phyloP scores from a whole-genome alignment of 2,329 filamentous ascomycete genomes.

The Huntiella bhutanensis region DNA sequence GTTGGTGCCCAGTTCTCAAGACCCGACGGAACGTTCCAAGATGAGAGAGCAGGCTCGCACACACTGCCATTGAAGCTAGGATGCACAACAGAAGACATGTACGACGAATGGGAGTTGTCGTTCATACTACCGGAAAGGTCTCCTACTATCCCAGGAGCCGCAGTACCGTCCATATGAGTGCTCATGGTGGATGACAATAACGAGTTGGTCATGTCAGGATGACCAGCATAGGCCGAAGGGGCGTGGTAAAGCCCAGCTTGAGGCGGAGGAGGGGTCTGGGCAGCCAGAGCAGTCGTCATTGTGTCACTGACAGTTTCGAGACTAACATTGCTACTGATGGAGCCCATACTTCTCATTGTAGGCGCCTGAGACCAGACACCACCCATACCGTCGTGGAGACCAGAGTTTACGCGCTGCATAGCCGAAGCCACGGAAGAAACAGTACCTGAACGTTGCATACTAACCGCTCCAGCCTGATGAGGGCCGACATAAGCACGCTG shows the following conservation, averaged over 20 bases:
- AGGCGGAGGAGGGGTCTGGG: constrained; percentile 6
- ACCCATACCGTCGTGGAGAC: constrained; percentile 2
- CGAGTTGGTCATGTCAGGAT: not conserved
- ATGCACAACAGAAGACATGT: constrained; percentile 3
- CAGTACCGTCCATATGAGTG: constrained; percentile 1
- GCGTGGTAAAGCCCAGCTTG: constrained; percentile 1
- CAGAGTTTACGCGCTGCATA: not conserved
- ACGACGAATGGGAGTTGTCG: not conserved
- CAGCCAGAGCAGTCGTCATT: constrained; percentile 1
- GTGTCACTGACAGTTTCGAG: constrained; percentile 9
- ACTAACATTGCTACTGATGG: constrained; percentile 9
- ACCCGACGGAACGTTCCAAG: constrained; percentile 6
- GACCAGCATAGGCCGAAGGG: not conserved
- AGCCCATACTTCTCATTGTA: constrained; percentile 10
- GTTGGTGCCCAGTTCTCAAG: constrained; percentile 6
- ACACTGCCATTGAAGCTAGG: constrained; percentile 6
- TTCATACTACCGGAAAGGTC: not conserved
- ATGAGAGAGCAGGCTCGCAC: constrained; percentile 1
- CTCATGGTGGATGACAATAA: constrained; percentile 3
- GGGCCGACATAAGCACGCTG: constrained; percentile 20
- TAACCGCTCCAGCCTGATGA: not conserved
- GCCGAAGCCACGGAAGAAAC: constrained; percentile 32
- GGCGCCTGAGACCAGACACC: constrained; percentile 3
- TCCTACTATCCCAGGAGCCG: not conserved
- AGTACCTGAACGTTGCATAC: constrained; percentile 21